Conservation (phyloP, 2,329 filamentous ascomycete species). For the Claviceps maximensis region DNA sequence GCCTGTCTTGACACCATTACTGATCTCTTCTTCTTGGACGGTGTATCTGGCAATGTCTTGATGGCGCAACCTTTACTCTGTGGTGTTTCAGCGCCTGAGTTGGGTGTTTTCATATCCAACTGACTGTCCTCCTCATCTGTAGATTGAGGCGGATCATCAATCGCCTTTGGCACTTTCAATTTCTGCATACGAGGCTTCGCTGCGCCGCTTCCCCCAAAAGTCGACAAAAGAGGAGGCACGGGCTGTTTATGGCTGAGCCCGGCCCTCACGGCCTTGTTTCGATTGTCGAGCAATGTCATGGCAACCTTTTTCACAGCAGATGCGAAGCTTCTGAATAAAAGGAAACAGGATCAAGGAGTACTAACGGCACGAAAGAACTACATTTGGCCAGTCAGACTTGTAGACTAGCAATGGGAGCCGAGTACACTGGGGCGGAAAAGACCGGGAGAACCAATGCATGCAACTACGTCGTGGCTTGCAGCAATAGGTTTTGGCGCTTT, state of each 20-base stretch:
- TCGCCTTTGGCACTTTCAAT: constrained; percentile 7
- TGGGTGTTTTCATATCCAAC: constrained; percentile 1
- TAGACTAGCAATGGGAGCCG: neutral
- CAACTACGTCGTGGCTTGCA: neutral
- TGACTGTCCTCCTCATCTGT: constrained; percentile 14
- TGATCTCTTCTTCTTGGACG: neutral
- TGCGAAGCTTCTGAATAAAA: neutral
- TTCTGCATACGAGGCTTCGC: constrained; percentile 1
- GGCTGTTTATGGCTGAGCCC: constrained; percentile 12
- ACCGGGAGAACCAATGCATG: neutral
- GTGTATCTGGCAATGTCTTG: neutral
- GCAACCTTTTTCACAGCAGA: neutral
- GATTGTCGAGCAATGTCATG: constrained; percentile 6
- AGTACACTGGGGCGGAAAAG: neutral
- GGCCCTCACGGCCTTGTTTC: neutral
- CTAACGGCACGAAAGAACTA: neutral
- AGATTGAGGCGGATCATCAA: constrained; percentile 15
- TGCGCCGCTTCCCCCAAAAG: neutral
- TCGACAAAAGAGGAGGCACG: constrained; percentile 10
- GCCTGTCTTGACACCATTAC: neutral
- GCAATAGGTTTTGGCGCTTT: neutral
- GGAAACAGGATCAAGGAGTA: neutral
- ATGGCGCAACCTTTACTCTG: neutral
- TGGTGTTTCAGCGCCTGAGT: neutral
- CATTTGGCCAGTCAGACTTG: neutral